These are phyloP conservation scores for Metarhizium humberi DNA, from an alignment of 2,329 filamentous ascomycete species.

Conservation along the genomic window DNA sequence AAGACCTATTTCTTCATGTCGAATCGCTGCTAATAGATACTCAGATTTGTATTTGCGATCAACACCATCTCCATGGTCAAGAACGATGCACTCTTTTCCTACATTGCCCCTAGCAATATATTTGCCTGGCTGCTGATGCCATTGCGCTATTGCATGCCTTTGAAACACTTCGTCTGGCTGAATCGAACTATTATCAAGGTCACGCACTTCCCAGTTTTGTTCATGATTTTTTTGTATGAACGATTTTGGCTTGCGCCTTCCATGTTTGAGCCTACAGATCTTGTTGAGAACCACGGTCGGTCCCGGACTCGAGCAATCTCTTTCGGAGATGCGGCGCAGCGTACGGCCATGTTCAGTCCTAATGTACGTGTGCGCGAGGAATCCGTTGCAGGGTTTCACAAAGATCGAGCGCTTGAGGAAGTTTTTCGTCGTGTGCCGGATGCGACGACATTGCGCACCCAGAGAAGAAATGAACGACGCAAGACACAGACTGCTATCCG, in stretches of 20 bases:
- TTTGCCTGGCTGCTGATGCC: conserved; percentile 85
- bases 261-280: conserved; percentile 74
- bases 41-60: conserved; percentile 79
- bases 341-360: conserved; percentile 63
- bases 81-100: conserved; percentile 92
- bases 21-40: conserved; percentile 5
- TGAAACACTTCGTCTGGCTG: conserved; percentile 71
- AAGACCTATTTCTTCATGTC: neutral
- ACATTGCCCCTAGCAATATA: conserved; percentile 84
- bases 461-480: conserved; percentile 53
- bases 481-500: conserved; percentile 76
- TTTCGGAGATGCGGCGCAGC: conserved; percentile 45
- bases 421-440: conserved; percentile 73
- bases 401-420: conserved; percentile 83
- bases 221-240: conserved; percentile 82
- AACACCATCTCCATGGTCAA: conserved; percentile 98
- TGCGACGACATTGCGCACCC: conserved; percentile 48
- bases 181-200: conserved; percentile 89
- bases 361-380: conserved; percentile 67
- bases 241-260: conserved; percentile 64
- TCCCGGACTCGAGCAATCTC: conserved; percentile 40
- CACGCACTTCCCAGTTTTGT: conserved; percentile 81
- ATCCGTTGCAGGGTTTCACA: conserved; percentile 79
- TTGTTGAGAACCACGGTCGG: conserved; percentile 62
- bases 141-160: conserved; percentile 68